These are phyloP conservation scores for Colletotrichum lentis DNA, from an alignment of 2,329 filamentous ascomycete species.

Conservation along the genomic window DNA sequence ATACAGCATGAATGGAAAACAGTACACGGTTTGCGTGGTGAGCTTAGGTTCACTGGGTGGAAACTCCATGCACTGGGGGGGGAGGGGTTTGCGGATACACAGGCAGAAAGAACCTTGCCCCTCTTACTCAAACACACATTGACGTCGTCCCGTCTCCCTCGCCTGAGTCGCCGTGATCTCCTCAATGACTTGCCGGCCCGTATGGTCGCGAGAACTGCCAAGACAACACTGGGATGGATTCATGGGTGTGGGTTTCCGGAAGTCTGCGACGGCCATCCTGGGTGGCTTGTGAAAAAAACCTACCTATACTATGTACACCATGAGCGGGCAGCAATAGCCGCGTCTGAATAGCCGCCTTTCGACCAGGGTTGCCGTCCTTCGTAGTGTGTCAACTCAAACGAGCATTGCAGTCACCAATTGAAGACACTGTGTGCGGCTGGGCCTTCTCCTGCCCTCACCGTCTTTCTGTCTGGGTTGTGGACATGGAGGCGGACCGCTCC, in stretches of 20 bases:
- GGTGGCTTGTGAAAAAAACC: constrained; percentile 15
- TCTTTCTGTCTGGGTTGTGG: constrained; percentile 27
- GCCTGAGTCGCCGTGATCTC: neutral
- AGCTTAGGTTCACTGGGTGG: neutral
- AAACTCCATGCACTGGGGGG: neutral
- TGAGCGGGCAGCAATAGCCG: constrained; percentile 4
- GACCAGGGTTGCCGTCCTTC: neutral
- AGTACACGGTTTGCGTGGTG: neutral
- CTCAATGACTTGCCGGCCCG: neutral
- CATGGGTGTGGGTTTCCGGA: neutral
- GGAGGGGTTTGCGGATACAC: too few species aligned
- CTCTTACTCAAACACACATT: constrained; percentile 27
- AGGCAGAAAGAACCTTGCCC: constrained; percentile 18
- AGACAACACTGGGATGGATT: constrained; percentile 1
- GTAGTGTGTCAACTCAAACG: neutral
- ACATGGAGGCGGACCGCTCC: constrained; percentile 11
- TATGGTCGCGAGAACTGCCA: neutral
- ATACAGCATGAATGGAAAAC: too few species aligned
- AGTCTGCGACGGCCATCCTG: neutral
- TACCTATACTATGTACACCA: neutral
- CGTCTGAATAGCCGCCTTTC: constrained; percentile 32
- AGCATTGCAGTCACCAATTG: neutral
- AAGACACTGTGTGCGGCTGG: too few species aligned
- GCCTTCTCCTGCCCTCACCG: constrained; percentile 19
- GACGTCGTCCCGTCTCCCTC: constrained; percentile 8